Base-by-base conservation (phyloP, 2,329 filamentous ascomycete species). In the Colletotrichum sp. region DNA sequence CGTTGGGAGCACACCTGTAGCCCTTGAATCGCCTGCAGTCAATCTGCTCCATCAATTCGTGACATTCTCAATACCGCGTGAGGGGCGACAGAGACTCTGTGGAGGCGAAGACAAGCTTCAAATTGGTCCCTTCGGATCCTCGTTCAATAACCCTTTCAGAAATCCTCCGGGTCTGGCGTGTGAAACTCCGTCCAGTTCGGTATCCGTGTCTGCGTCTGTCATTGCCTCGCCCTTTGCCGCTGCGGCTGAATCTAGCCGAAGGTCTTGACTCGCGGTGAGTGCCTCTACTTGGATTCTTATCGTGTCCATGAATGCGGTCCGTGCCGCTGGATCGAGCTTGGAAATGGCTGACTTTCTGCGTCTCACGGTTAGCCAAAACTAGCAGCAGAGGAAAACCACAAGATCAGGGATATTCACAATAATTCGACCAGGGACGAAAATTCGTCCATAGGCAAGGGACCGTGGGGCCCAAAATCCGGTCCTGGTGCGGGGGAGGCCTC, bases 231-330 rank as follows among this genome's bases (percentile, higher is more conserved):
- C 12, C 39, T 68, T 55, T 4, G 55, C 3, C n/a, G 44, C 24
- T 39, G n/a, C 39, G 13, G 24, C 63, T 10, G 69, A 24, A 16
- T 34, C 57, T 13, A 34, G 15, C 16, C 30, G 28, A 32, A 21
- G 9, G 36, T 44, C 24, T 18, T 66, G 32, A 3, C 13, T 24
- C 18, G 68, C 65, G 24, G 64, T 24, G 16, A 76, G 18, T 26
- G 69, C 39, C 10, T 71, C 57, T 13, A 77, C 65, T 12, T 75
- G 72, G 36, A n/a, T 44, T 68, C 69, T 68, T 28, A 77, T 75
- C 4, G 72, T 39, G 16, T 69, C 63, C 63, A 75, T 34, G 18
- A 77, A 75, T 6, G 18, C 63, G 10, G 57, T 18, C 13, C 68
- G 63, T 21, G 57, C 49, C 18, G 72, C 18, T 55, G 63, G 26